phyloP scores from a whole-genome alignment of 2,329 filamentous ascomycete genomes.

The Tolypocladium tundrense region DNA sequence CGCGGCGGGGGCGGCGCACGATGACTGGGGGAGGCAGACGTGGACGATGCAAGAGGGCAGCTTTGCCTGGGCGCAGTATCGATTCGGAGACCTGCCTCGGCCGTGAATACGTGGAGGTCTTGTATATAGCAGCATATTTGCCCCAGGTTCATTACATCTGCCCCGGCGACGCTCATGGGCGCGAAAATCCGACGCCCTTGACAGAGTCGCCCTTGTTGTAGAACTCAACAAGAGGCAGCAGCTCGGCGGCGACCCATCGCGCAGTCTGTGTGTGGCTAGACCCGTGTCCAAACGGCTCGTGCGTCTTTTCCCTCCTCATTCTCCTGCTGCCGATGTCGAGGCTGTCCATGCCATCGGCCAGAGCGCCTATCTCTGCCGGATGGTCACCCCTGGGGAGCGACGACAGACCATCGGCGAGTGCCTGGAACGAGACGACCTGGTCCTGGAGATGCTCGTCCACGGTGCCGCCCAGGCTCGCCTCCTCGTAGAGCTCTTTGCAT shows the following conservation, averaged over 20 bases:
- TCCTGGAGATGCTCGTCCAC: constrained; percentile 51
- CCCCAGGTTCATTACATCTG: background rate
- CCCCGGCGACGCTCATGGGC: background rate
- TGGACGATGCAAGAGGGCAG: constrained; percentile 36
- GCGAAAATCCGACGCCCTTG: constrained; percentile 30
- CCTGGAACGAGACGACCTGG: constrained; percentile 51
- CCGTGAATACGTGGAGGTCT: background rate
- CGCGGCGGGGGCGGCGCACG: constrained; percentile 33
- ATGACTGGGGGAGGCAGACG: constrained; percentile 26
- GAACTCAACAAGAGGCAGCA: constrained; percentile 39
- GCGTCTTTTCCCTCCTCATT: constrained; percentile 31
- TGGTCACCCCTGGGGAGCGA: constrained; percentile 27
- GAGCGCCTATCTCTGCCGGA: constrained; percentile 4
- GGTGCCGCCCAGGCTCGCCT: constrained; percentile 32
- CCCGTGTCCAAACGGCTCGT: constrained; percentile 45
- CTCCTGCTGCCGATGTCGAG: constrained; percentile 13
- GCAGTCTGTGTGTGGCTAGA: constrained; percentile 48
- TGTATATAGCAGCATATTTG: no score
- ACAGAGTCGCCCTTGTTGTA: constrained; percentile 40
- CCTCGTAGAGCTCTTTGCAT: constrained; percentile 32
- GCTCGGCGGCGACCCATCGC: constrained; percentile 44
- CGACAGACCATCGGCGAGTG: constrained; percentile 41
- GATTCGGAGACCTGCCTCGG: constrained; percentile 28
- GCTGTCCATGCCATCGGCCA: constrained; percentile 15
- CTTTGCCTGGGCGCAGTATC: constrained; percentile 36